Percentiles rank a stretch among this genome's conserved stretches.
These are phyloP conservation scores for Diplodia mutila DNA, from an alignment of 2,329 filamentous ascomycete genomes.

Conservation along the genomic window DNA sequence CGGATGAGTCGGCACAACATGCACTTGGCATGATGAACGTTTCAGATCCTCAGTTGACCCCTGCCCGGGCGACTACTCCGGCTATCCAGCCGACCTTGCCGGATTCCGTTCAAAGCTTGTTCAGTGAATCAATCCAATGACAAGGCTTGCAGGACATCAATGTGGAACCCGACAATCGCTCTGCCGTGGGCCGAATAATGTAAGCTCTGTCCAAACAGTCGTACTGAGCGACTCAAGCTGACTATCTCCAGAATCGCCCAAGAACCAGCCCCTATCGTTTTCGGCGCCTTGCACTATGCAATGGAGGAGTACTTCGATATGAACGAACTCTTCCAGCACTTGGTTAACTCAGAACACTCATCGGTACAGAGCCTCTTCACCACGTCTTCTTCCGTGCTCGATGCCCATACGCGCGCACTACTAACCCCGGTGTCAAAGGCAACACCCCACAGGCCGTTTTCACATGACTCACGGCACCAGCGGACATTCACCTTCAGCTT, in stretches of 20 bases:
- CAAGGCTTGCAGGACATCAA: conserved; percentile 37
- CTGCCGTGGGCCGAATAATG: conserved; percentile 61
- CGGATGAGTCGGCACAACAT: conserved; percentile 21
- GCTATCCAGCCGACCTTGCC: conserved; percentile 26
- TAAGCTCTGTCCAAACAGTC: conserved; percentile 1
- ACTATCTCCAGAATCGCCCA: conserved; percentile 51
- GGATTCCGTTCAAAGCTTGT: neutral
- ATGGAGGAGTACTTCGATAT: conserved; percentile 64
- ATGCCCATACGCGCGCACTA: conserved; percentile 25
- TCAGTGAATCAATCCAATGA: conserved; percentile 6
- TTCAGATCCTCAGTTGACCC: conserved; percentile 4
- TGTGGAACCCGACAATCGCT: conserved; percentile 43
- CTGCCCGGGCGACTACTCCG: conserved; percentile 34
- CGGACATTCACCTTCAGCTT: conserved; percentile 66
- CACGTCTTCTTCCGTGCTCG: conserved; percentile 2
- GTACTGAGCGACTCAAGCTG: neutral
- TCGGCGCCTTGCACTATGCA: conserved; percentile 63
- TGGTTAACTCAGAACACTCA: conserved; percentile 53
- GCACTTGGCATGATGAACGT: conserved; percentile 21
- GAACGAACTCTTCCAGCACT: conserved; percentile 61
- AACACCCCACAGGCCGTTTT: conserved; percentile 51
- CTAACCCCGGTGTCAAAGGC: conserved; percentile 25
- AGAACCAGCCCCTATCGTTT: conserved; percentile 63
- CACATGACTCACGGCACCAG: conserved; percentile 52
- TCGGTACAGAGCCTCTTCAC: conserved; percentile 30